Conservation (phyloP, 305 asterid genomes). For the Salvia sclarea region DNA sequence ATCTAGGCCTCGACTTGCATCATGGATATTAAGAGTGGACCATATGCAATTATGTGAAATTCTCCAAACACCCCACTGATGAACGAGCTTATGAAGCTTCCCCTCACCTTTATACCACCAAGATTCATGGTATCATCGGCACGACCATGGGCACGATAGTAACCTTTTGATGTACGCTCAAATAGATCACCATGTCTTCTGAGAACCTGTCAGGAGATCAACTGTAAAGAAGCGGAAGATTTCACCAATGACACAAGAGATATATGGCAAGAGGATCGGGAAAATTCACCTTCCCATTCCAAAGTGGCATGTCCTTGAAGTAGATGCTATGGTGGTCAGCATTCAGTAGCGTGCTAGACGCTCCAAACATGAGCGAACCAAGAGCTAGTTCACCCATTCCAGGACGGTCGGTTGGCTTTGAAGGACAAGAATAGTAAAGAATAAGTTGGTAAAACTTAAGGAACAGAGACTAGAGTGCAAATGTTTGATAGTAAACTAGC, state of each 20-base stretch:
- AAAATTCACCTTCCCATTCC: slow-evolving; percentile 76
- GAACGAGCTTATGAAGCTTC: slow-evolving; percentile 23
- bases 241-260: slow-evolving; percentile 8
- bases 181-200: slow-evolving; percentile 96
- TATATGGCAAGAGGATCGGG: slow-evolving; percentile 11
- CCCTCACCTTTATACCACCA: slow-evolving; percentile 89
- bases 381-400: slow-evolving; percentile 89
- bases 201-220: slow-evolving; percentile 51
- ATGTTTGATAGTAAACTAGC: slow-evolving; percentile 1
- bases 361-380: slow-evolving; percentile 84
- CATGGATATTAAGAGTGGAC: not conserved
- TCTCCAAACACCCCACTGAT: not conserved
- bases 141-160: slow-evolving; percentile 92
- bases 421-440: not conserved
- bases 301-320: slow-evolving; percentile 83
- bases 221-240: slow-evolving; percentile 17
- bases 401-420: slow-evolving; percentile 59
- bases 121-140: slow-evolving; percentile 99
- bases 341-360: slow-evolving; percentile 76
- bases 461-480: not conserved
- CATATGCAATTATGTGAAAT: not conserved
- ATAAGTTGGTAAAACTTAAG: slow-evolving; percentile 12
- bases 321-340: slow-evolving; percentile 83
- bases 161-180: slow-evolving; percentile 76
- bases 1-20: not conserved